These are phyloP conservation scores for Echites panduratus DNA, from an alignment of 257 asterid genomes.

Conservation along the genomic window DNA sequence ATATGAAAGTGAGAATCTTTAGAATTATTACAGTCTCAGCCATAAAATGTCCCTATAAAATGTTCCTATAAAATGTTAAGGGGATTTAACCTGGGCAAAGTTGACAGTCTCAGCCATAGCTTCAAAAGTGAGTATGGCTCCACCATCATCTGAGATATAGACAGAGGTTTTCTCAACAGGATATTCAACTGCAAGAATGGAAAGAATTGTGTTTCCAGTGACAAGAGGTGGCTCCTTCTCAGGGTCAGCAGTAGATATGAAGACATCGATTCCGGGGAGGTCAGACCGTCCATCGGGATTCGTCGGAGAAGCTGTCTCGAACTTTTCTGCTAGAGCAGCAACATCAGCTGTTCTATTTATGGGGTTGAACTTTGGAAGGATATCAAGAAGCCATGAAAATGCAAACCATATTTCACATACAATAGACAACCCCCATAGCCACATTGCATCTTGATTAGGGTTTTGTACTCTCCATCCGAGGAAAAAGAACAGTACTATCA, in stretches of 20 bases:
- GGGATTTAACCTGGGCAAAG: conserved; percentile 59
- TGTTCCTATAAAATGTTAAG: neutral
- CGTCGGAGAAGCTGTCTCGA: conserved; percentile 45
- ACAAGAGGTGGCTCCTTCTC: conserved; percentile 94
- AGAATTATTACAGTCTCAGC: neutral
- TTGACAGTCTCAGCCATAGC: conserved; percentile 99
- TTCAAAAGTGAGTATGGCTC: conserved; percentile 79
- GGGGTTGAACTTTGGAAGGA: conserved; percentile 88
- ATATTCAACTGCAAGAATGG: conserved; percentile 72
- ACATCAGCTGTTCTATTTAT: conserved; percentile 78
- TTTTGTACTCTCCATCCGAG: conserved; percentile 65
- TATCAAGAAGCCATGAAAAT: conserved; percentile 91
- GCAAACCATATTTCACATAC: conserved; percentile 96
- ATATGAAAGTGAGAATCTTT: neutral
- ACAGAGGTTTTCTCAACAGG: conserved; percentile 79
- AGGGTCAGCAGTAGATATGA: conserved; percentile 93
- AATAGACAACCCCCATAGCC: conserved; percentile 80
- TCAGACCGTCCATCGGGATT: conserved; percentile 87
- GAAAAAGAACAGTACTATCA: conserved; percentile 46
- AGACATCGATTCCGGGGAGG: conserved; percentile 84
- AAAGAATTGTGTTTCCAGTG: conserved; percentile 80
- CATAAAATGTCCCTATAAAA: neutral
- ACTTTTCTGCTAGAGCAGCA: conserved; percentile 67
- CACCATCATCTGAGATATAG: conserved; percentile 95
- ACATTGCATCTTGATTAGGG: conserved; percentile 80